phyloP scores from a whole-genome alignment of 2,329 filamentous ascomycete genomes.

The Xylariaceae sp. region DNA sequence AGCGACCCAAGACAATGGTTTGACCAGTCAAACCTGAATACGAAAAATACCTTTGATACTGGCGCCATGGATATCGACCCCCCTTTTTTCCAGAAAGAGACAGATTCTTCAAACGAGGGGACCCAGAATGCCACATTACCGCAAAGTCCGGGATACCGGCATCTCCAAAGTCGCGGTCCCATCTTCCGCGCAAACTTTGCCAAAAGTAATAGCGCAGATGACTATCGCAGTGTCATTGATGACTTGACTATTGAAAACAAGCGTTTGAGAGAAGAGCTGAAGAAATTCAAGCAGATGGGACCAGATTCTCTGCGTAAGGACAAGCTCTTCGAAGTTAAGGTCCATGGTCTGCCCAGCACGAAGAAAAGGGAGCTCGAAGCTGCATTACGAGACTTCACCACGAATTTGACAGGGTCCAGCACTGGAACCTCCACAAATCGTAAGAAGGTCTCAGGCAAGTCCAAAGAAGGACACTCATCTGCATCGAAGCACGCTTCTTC shows the following conservation, averaged over 20 bases:
- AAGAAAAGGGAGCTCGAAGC: slow-evolving; percentile 75
- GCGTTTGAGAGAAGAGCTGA: slow-evolving; percentile 66
- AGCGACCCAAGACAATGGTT: slow-evolving; percentile 53
- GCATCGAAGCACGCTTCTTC: slow-evolving; percentile 49
- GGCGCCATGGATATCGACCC: slow-evolving; percentile 50
- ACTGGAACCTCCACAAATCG: slow-evolving; percentile 39
- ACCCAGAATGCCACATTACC: slow-evolving; percentile 22
- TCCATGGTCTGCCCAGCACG: slow-evolving; percentile 64
- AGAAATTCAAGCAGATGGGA: slow-evolving; percentile 62
- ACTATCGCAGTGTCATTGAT: slow-evolving; percentile 78
- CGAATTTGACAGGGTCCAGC: slow-evolving; percentile 51
- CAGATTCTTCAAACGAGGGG: slow-evolving; percentile 48
- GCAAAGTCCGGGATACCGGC: slow-evolving; percentile 27
- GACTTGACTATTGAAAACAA: slow-evolving; percentile 83
- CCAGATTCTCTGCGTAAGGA: slow-evolving; percentile 65
- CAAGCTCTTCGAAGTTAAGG: slow-evolving; percentile 76
- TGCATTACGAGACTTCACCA: slow-evolving; percentile 64
- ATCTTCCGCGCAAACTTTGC: slow-evolving; percentile 32
- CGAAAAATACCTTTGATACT: slow-evolving; percentile 38
- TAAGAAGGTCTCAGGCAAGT: slow-evolving; percentile 39
- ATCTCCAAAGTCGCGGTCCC: slow-evolving; percentile 21
- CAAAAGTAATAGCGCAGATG: slow-evolving; percentile 61
- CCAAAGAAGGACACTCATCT: slow-evolving; percentile 40
- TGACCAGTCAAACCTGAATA: slow-evolving; percentile 48
- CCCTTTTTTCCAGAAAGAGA: slow-evolving; percentile 51